A percentile compares a stretch with the other conserved stretches of the same genome.
phyloP scores from a whole-genome alignment of 495 filamentous ascomycete genomes.

The Talaromyces nanjingensis region DNA sequence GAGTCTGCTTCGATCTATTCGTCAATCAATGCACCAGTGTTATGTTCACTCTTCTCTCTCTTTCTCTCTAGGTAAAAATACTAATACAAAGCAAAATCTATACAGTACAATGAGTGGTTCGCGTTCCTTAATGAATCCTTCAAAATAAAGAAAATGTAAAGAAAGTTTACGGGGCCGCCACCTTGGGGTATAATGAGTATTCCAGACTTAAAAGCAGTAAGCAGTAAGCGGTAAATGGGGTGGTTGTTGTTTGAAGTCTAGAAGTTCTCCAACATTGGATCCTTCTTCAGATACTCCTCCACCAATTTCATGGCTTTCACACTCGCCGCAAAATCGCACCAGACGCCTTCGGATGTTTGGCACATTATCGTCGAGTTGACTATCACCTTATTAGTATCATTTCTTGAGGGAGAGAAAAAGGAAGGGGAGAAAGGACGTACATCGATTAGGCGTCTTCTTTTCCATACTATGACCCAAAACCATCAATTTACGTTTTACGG shows the following conservation, averaged over 20 bases:
- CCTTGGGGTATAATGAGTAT: no score
- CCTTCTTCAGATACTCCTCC: not conserved
- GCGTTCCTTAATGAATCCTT: no score
- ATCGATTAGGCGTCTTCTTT: not conserved
- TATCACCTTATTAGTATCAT: not conserved
- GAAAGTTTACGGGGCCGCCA: no score
- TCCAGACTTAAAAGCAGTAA: no score
- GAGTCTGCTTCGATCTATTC: not conserved
- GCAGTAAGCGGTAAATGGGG: no score
- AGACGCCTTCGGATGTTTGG: not conserved
- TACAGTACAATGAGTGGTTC: no score
- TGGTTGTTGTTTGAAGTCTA: not conserved
- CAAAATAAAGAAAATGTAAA: no score
- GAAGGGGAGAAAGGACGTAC: no score
- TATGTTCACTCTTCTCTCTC: not conserved
- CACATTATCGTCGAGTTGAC: not conserved
- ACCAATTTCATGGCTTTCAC: not conserved
- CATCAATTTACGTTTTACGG: not conserved
- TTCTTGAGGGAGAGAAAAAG: not conserved
- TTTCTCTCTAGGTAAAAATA: not conserved
- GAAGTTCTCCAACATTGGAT: not conserved
- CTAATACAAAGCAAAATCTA: not conserved
- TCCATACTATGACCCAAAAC: not conserved
- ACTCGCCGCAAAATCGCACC: not conserved
- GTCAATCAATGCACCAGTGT: not conserved